Base-by-base conservation (phyloP, 2,329 filamentous ascomycete species). In the Coccinonectria pachysandricola region DNA sequence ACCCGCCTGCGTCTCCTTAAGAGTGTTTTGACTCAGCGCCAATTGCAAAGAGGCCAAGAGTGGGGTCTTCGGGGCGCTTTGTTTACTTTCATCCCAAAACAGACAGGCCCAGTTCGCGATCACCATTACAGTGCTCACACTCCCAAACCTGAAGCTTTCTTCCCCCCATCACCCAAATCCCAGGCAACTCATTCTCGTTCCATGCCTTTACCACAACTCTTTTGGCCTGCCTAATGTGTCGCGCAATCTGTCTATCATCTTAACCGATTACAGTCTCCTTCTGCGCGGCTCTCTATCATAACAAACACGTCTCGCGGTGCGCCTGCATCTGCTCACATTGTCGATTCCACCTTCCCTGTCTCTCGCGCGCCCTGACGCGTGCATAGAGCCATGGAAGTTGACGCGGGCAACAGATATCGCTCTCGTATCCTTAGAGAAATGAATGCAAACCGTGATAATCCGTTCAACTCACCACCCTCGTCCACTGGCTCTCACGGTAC, bases 401-500 rank as follows among this genome's bases (percentile, higher is more conserved):
- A 63, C 39, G 45, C 48, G 23, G 45, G 48, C 30, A 54, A 36
- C 40, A 54, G 58, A 41, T 63, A 60, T 52, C 59, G 58, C 42
- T 63, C 60, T 43, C 60, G 60, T 40, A 60, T 63, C 34, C 54
- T 63, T 41, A 59, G 64, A 49, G 64, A 68, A 52, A 65, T 67
- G 62, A 60, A 63, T 24, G 54, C 61, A 37, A 61, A 65, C 50
- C 57, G 60, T 48, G 58, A 67, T 32, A 68, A 71, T 47, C 67
- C 68, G 5, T 71, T 70, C 53, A 68, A 68, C 50, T 71, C 68
- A 12, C 68, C 68, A 5, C 67, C 68, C 12, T 70, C 68, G 6
- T 72, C 68, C 6, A 71, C 68, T 15, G 68, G 67, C 29, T 68
- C 65, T 27, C 67, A 71, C 50, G 67, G 68, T 46, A 69, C 66